Evolutionary conservation across 805 yeast genomes (phyloP), one percentile per base, ranked within the genome.

Genomic region (Pichia heedii): DNA sequence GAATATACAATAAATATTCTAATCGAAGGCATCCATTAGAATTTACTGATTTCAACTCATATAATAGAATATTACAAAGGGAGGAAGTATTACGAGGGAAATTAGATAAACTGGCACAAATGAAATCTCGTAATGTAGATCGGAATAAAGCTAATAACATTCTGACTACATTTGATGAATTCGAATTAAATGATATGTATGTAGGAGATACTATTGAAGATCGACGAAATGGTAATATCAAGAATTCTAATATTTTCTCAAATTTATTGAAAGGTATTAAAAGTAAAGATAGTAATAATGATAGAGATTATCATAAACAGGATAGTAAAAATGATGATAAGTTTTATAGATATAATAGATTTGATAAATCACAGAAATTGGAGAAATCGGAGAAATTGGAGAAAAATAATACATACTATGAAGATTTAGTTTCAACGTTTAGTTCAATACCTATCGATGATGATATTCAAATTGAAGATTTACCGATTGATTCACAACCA

Each of bases 371-470:
- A 24, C 11, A 24, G 26, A 24, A 24, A 24, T 24, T 3, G 8
- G 26, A 24, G 12, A 24, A 24, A 24, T 9, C 8, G 26, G 11
- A 24, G 5, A n/a, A 27, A 5, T 12, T 42, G 16, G 45, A 40
- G 19, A 40, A 41, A 18, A 29, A 41, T n/a, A n/a, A n/a, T n/a
- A n/a, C n/a, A n/a, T 36, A 45, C 21, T 11, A 40, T n/a, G 43
- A 19, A 5, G 43, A 27, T 24, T 36, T 38, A 13, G 42, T 33
- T 2, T 40, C 38, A 20, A 46, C 42, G 7, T 37, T 18, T 13
- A 47, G 46, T 24, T 58, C 65, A 1, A 50, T 52, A 16, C 54
- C 56, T 1, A 61, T 61, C 8, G 66, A 61, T 44, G 63, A 61
- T 39, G 55, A 56, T 40, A 45, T 50, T 16, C 58, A 48, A 24